Evolutionary conservation across 495 filamentous ascomycete genomes (phyloP).

Genomic region (Symbiotaphrina buchneri): DNA sequence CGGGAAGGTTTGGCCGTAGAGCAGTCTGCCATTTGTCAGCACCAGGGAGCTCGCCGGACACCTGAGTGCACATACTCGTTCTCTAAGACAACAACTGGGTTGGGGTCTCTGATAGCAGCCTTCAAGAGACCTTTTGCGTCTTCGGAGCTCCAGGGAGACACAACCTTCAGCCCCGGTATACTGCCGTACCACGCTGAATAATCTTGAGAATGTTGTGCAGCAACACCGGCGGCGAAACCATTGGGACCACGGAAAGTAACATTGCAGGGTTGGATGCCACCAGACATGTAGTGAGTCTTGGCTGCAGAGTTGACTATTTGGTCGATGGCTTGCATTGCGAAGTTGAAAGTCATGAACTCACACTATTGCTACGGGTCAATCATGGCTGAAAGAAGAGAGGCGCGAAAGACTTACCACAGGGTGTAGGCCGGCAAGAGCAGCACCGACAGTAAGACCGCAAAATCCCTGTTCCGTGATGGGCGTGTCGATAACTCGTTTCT

Average conservation of each 20-base stretch:
- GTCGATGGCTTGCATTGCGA: constrained; percentile 99
- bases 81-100: constrained; percentile 86
- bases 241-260: constrained; percentile 98
- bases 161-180: constrained; percentile 93
- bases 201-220: constrained; percentile 94
- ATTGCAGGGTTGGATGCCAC: constrained; percentile 97
- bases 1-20: constrained; percentile 84
- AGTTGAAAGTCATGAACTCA: constrained; percentile 99
- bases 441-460: constrained; percentile 74
- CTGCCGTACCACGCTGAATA: constrained; percentile 97
- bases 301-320: constrained; percentile 98
- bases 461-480: constrained; percentile 97
- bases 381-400: constrained; percentile 1
- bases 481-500: constrained; percentile 92
- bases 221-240: constrained; percentile 90
- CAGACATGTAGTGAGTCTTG: constrained; percentile 99
- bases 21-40: constrained; percentile 27
- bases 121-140: constrained; percentile 96
- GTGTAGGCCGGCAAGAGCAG: constrained; percentile 82
- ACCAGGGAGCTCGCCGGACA: constrained; percentile 4
- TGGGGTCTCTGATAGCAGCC: constrained; percentile 94
- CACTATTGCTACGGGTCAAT: constrained; percentile 27
- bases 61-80: constrained; percentile 45
- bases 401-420: constrained; percentile 48
- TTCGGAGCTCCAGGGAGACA: constrained; percentile 85